A percentile compares a stretch with the other conserved stretches of the same genome.
Evolutionary conservation across 768 basidiomycete species (phyloP).

Genomic region (Pholiota molesta): DNA sequence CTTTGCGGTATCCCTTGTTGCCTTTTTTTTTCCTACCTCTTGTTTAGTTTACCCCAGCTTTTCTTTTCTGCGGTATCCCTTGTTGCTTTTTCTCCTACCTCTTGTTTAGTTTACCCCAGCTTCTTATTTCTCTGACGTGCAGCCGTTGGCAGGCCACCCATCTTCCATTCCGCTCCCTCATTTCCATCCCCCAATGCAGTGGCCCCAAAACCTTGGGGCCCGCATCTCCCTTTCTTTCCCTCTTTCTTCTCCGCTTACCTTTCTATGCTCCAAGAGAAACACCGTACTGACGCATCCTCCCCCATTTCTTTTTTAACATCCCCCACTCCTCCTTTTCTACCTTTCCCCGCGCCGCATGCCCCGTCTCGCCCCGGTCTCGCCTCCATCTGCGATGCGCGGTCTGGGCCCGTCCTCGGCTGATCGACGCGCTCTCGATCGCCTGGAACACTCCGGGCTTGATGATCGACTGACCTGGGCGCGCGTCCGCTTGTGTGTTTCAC

Average conservation of each 20-base stretch:
- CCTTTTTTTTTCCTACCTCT: background rate
- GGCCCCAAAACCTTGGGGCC: background rate
- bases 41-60: background rate
- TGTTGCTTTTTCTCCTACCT: background rate
- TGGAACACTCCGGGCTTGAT: background rate
- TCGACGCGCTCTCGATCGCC: background rate
- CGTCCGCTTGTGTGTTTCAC: no score
- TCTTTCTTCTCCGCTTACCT: slow-evolving; percentile 1
- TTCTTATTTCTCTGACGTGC: background rate
- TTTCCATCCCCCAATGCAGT: no score
- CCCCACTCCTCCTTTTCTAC: background rate
- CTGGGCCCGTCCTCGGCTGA: slow-evolving; percentile 6
- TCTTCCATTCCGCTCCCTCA: background rate
- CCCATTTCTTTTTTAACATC: background rate
- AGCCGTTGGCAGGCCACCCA: background rate
- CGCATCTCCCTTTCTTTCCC: background rate
- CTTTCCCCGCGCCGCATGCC: background rate
- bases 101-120: background rate
- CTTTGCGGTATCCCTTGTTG: no score
- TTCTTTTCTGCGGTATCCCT: no score
- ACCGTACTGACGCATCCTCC: background rate
- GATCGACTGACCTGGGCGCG: background rate
- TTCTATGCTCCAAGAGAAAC: slow-evolving; percentile 2
- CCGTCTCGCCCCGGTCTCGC: slow-evolving; percentile 15
- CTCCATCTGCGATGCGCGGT: slow-evolving; percentile 1